Evolutionary conservation across 2,329 filamentous ascomycete genomes (phyloP).

Genomic region (Epichloe typhina): DNA sequence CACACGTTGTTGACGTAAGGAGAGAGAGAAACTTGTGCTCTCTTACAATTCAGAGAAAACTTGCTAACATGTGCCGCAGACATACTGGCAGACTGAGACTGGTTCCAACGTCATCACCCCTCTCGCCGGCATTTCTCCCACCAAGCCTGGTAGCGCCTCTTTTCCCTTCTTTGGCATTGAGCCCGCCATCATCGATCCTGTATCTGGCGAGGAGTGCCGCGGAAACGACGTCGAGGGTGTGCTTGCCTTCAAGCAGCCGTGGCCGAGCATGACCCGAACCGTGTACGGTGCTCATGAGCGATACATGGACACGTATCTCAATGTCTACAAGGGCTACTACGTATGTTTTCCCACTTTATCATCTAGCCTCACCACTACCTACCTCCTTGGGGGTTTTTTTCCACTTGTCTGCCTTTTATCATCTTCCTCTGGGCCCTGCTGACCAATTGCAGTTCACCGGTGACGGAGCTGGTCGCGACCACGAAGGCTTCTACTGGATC

Average conservation of each 20-base stretch:
- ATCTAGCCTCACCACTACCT: no score
- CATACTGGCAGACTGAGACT: slow-evolving; percentile 99
- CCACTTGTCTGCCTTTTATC: background rate
- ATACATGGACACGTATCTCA: slow-evolving; percentile 97
- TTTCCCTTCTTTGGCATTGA: slow-evolving; percentile 98
- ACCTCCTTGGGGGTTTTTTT: background rate
- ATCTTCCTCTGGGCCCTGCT: background rate
- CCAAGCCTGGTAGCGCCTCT: slow-evolving; percentile 91
- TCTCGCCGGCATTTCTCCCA: slow-evolving; percentile 82
- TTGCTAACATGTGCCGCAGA: slow-evolving; percentile 39
- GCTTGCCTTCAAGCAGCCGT: slow-evolving; percentile 90
- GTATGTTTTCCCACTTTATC: slow-evolving; percentile 40
- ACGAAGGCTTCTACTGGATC: slow-evolving; percentile 99
- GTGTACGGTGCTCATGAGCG: slow-evolving; percentile 97
- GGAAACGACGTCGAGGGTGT: slow-evolving; percentile 98
- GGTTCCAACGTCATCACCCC: slow-evolving; percentile 94
- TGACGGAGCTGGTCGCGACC: slow-evolving; percentile 88
- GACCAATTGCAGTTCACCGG: slow-evolving; percentile 55
- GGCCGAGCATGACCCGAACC: slow-evolving; percentile 96
- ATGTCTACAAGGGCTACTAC: slow-evolving; percentile 97
- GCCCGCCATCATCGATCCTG: slow-evolving; percentile 91
- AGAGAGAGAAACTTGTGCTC: no score
- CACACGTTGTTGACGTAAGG: slow-evolving; percentile 85
- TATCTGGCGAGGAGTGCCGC: slow-evolving; percentile 82
- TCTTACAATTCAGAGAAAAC: background rate